phyloP scores from a whole-genome alignment of 2,329 filamentous ascomycete genomes.

The Zymoseptoria crescenta region DNA sequence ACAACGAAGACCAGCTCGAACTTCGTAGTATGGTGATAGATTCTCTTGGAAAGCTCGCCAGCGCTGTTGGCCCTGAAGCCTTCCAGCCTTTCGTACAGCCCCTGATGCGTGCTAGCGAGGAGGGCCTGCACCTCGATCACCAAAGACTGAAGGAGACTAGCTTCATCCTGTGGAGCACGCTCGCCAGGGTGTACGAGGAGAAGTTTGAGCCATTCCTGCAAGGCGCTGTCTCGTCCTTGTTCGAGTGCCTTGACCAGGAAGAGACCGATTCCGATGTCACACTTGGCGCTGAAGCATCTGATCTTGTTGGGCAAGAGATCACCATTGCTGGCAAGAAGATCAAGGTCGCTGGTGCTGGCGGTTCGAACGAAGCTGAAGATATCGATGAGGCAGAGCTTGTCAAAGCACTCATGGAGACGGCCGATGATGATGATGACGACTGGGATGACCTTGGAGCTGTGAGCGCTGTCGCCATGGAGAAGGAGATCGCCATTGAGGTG shows the following conservation, averaged over 20 bases:
- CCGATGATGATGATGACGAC: conserved; percentile 62
- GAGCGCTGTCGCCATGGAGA: conserved; percentile 85
- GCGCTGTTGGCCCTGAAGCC: conserved; percentile 72
- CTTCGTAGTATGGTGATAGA: conserved; percentile 85
- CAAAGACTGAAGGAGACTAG: conserved; percentile 89
- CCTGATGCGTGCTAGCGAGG: conserved; percentile 86
- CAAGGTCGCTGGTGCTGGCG: conserved; percentile 60
- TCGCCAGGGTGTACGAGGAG: conserved; percentile 88
- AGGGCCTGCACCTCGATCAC: conserved; percentile 80
- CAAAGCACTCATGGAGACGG: conserved; percentile 39
- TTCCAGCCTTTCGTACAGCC: conserved; percentile 90
- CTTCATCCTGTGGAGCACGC: conserved; percentile 92
- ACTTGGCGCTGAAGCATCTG: conserved; percentile 64
- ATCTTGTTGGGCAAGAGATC: conserved; percentile 68
- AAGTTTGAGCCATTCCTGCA: conserved; percentile 71
- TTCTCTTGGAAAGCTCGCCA: conserved; percentile 85
- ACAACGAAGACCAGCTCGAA: conserved; percentile 80
- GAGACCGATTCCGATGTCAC: conserved; percentile 73
- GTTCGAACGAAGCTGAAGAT: conserved; percentile 42
- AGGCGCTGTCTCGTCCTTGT: conserved; percentile 70
- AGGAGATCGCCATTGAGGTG: conserved; percentile 94
- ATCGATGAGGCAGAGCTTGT: conserved; percentile 52
- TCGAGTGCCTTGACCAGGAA: conserved; percentile 80
- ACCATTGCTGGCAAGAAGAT: conserved; percentile 76
- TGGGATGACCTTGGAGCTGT: conserved; percentile 79